Conservation (phyloP, 164 flowering plant species). For the Amborella trichopoda region DNA sequence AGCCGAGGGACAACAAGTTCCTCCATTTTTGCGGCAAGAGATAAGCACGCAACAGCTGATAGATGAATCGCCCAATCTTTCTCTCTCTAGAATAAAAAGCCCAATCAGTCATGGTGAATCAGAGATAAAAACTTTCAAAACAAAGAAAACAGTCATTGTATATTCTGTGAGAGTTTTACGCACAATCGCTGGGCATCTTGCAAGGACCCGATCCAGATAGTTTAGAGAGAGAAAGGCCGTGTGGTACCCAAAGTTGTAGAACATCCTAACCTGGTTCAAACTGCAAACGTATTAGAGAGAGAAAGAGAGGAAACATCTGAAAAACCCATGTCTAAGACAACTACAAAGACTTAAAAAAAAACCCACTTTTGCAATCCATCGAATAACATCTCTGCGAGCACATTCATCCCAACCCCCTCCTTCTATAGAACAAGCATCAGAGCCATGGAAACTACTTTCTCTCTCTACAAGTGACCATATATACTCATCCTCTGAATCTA, state of each 20-base stretch:
- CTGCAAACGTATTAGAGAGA: background rate
- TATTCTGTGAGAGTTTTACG: conserved; percentile 5
- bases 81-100: conserved; percentile 19
- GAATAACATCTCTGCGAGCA: conserved; percentile 47
- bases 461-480: conserved; percentile 26
- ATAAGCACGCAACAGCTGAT: conserved; percentile 49
- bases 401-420: conserved; percentile 25
- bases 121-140: background rate
- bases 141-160: background rate
- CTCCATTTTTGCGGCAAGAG: conserved; percentile 68
- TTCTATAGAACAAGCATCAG: background rate
- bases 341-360: background rate
- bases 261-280: conserved; percentile 31
- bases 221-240: conserved; percentile 52
- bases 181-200: conserved; percentile 41
- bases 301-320: too few relatives aligned
- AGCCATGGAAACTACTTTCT: conserved; percentile 19
- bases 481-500: conserved; percentile 40
- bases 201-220: conserved; percentile 53
- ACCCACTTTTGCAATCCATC: conserved; percentile 59
- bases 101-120: background rate
- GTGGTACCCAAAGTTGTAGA: conserved; percentile 32
- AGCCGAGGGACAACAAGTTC: conserved; percentile 35
- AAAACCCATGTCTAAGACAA: too few relatives aligned
- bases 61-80: conserved; percentile 50